Evolutionary conservation across 306 rosid species (phyloP).

Genomic region (Cicer bijugum): DNA sequence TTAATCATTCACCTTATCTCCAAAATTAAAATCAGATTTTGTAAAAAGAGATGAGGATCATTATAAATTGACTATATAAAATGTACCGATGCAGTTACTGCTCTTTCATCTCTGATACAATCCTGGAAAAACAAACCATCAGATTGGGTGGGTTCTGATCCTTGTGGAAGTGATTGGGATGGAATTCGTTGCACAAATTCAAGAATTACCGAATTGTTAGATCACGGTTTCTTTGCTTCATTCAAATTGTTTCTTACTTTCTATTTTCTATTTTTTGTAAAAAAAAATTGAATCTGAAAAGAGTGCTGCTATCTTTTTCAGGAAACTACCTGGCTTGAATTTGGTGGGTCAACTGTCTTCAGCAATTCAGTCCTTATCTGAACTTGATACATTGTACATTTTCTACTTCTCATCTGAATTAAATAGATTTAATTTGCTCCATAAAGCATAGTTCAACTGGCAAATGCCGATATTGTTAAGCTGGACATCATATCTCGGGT

Average conservation of each 20-base stretch:
- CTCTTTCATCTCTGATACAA: slow-evolving; percentile 42
- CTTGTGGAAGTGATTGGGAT: slow-evolving; percentile 53
- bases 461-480: no score
- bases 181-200: slow-evolving; percentile 52
- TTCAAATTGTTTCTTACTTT: slow-evolving; percentile 15
- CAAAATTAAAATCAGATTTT: no score
- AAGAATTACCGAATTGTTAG: slow-evolving; percentile 53
- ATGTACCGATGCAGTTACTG: slow-evolving; percentile 44
- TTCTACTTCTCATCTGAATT: slow-evolving; percentile 37
- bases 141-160: slow-evolving; percentile 56
- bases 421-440: not conserved
- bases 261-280: not conserved
- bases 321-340: slow-evolving; percentile 51
- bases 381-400: slow-evolving; percentile 57
- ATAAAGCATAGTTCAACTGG: no score
- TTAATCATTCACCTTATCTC: no score
- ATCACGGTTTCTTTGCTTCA: slow-evolving; percentile 27
- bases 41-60: not conserved
- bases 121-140: slow-evolving; percentile 54
- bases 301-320: slow-evolving; percentile 41
- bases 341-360: slow-evolving; percentile 58
- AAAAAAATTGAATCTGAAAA: not conserved
- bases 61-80: slow-evolving; percentile 6
- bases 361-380: slow-evolving; percentile 54
- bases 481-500: no score